Conservation (phyloP, 768 basidiomycete genomes). For the Kwoniella sp. region DNA sequence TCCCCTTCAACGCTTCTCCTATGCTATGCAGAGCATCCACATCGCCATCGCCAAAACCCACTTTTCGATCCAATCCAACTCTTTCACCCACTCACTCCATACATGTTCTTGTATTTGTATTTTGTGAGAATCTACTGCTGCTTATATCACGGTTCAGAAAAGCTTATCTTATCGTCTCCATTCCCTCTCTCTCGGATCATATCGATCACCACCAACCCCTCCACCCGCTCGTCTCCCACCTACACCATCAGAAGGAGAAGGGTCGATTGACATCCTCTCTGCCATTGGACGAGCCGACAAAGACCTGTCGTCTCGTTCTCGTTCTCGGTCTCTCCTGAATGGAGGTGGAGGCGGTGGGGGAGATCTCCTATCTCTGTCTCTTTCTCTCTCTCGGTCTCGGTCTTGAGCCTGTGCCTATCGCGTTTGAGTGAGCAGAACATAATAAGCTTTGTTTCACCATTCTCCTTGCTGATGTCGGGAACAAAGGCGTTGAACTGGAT, state of each 20-base stretch:
- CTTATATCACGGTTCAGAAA: too few relatives aligned
- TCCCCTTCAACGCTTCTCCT: too few relatives aligned
- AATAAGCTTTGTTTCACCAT: too few relatives aligned
- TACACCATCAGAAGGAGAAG: background rate
- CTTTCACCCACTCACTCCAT: too few relatives aligned
- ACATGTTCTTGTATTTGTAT: too few relatives aligned
- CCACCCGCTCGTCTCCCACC: background rate
- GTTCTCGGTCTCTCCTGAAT: conserved; percentile 1
- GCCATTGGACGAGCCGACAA: conserved; percentile 11
- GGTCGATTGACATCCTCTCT: conserved; percentile 21
- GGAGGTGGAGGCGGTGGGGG: conserved; percentile 5
- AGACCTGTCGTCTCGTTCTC: background rate
- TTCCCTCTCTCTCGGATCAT: conserved; percentile 1
- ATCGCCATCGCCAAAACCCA: too few relatives aligned
- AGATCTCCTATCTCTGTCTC: conserved; percentile 8
- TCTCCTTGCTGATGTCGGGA: too few relatives aligned
- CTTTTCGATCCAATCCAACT: too few relatives aligned
- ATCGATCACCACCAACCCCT: background rate
- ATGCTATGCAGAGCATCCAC: too few relatives aligned
- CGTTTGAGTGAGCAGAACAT: too few relatives aligned
- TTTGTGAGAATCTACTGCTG: too few relatives aligned
- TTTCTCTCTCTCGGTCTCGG: conserved; percentile 5
- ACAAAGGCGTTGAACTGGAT: too few relatives aligned
- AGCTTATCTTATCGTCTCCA: background rate
- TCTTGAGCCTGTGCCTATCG: background rate